phyloP scores from a whole-genome alignment of 306 rosid genomes.

The Trifolium fragiferum region DNA sequence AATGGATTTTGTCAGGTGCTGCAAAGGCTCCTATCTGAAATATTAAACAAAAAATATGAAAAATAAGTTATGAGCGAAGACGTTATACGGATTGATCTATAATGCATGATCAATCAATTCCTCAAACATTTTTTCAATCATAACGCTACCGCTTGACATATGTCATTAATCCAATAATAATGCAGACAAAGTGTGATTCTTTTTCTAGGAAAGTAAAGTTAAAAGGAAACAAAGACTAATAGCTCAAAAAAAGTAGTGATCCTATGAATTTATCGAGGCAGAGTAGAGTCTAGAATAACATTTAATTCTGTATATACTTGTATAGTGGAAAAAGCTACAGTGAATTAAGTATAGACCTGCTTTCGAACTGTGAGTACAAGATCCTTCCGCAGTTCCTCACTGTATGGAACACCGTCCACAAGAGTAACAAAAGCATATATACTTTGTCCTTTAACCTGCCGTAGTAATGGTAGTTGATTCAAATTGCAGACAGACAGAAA shows the following conservation, averaged over 20 bases:
- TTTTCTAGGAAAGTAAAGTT: too few relatives aligned
- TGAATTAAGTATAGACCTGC: constrained; percentile 62
- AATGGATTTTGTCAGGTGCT: constrained; percentile 94
- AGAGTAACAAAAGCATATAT: constrained; percentile 93
- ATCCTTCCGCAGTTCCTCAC: constrained; percentile 84
- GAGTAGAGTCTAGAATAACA: not conserved
- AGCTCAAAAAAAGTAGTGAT: too few relatives aligned
- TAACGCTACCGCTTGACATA: not conserved
- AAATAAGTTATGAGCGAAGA: not conserved
- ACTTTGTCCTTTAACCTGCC: constrained; percentile 96
- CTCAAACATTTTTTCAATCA: not conserved
- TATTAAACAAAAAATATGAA: constrained; percentile 22
- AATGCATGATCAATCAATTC: constrained; percentile 11
- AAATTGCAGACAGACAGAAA: constrained; percentile 31
- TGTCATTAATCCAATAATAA: not conserved
- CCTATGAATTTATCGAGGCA: too few relatives aligned
- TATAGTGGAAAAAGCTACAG: constrained; percentile 20
- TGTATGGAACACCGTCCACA: constrained; percentile 86
- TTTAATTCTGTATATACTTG: constrained; percentile 1
- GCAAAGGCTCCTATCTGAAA: constrained; percentile 99
- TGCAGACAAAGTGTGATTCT: too few relatives aligned
- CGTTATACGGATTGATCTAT: not conserved
- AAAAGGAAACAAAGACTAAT: too few relatives aligned
- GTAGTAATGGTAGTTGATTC: constrained; percentile 34
- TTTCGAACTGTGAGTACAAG: constrained; percentile 77